phyloP scores from a whole-genome alignment of 306 rosid genomes.

The Rosa rugosa region DNA sequence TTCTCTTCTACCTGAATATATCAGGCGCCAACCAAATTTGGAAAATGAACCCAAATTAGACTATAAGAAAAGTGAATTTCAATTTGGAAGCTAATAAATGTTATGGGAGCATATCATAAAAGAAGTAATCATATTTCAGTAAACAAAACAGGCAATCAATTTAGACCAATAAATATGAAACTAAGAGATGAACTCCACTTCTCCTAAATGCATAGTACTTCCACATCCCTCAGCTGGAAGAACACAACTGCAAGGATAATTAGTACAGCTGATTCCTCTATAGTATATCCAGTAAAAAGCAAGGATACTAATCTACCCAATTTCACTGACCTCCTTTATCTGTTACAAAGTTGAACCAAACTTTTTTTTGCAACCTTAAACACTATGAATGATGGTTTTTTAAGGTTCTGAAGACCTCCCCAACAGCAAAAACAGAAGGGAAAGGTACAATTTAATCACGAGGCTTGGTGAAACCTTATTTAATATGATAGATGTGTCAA shows the following conservation, averaged over 20 bases:
- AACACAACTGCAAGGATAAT: neutral
- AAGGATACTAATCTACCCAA: neutral
- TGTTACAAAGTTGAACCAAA: neutral
- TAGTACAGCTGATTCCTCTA: neutral
- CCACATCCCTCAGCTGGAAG: neutral
- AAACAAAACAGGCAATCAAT: neutral
- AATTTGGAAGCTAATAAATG: slow-evolving; percentile 1
- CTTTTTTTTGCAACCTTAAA: neutral
- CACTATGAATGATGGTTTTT: neutral
- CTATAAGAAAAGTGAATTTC: neutral
- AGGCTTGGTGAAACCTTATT: neutral
- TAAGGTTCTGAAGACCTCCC: neutral
- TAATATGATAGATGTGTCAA: neutral
- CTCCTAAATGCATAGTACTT: neutral
- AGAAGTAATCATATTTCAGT: neutral
- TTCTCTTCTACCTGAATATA: slow-evolving; percentile 84
- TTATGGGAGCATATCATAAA: neutral
- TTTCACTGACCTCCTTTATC: neutral
- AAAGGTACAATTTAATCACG: neutral
- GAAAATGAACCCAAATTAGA: slow-evolving; percentile 21
- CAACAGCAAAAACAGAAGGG: neutral
- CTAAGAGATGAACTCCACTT: neutral
- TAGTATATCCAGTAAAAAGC: neutral
- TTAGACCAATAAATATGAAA: neutral
- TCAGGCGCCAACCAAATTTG: slow-evolving; percentile 24